phyloP scores from a whole-genome alignment of 768 basidiomycete genomes.

The Rhodocollybia butyracea region DNA sequence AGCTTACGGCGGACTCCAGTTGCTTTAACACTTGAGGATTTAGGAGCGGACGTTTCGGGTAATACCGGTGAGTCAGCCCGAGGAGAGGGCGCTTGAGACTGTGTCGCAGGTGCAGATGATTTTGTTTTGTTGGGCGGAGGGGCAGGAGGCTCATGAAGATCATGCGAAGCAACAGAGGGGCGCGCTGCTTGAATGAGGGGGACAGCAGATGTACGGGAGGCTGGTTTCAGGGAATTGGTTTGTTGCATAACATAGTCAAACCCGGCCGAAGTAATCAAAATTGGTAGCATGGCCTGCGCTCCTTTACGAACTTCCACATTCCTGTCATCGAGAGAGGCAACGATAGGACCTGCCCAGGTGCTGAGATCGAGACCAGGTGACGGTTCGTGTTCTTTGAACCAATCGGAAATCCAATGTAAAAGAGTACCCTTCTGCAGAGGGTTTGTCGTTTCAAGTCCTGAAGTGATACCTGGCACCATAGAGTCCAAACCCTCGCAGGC shows the following conservation, averaged over 20 bases:
- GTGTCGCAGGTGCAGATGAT: conserved; percentile 27
- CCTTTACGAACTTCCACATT: conserved; percentile 90
- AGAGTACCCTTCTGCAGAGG: conserved; percentile 83
- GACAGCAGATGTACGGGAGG: conserved; percentile 77
- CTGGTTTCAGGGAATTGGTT: conserved; percentile 85
- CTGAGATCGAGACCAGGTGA: conserved; percentile 61
- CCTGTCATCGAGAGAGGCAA: conserved; percentile 87
- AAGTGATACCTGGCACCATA: conserved; percentile 74
- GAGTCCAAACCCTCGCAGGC: conserved; percentile 84
- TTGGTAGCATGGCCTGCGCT: conserved; percentile 78
- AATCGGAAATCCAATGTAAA: conserved; percentile 76
- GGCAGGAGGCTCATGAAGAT: conserved; percentile 7
- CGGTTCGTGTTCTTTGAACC: conserved; percentile 66
- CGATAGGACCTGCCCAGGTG: conserved; percentile 58
- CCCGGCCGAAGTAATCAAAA: conserved; percentile 70
- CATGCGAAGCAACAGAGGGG: conserved; percentile 28
- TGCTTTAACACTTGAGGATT: conserved; percentile 41
- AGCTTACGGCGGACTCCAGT: conserved; percentile 71
- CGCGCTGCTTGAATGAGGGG: conserved; percentile 89
- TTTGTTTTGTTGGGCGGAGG: conserved; percentile 23
- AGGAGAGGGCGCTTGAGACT: conserved; percentile 46
- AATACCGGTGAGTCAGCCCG: conserved; percentile 30
- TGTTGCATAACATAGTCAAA: conserved; percentile 85
- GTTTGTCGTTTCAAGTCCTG: conserved; percentile 81
- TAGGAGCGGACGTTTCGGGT: background rate